Evolutionary conservation across 108 stramenopile species (phyloP), one percentile per base, ranked within the genome.

Genomic region (Ochromonas danica): DNA sequence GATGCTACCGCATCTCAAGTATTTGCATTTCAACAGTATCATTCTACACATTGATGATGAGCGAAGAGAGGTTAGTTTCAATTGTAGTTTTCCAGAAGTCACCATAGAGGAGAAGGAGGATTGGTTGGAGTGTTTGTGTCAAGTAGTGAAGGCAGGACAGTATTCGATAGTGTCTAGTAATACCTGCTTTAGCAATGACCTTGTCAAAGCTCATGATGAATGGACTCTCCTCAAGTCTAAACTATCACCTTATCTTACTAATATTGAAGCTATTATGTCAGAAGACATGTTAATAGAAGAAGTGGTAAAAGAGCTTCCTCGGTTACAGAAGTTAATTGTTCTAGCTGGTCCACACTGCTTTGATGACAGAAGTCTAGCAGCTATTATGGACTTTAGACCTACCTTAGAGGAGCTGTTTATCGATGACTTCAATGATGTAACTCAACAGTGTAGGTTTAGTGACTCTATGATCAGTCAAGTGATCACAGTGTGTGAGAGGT

Each of bases 191-290:
- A 57, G 51, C 51, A 57, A 57, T 57, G 51, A 57, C 51, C 51
- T 57, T 57, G 51, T 57, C 51, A 57, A 57, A 57, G 51, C 51
- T 57, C 51, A 57, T 57, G 51, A 57, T 57, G 51, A 57, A 57
- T 57, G 51, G 51, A 57, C 51, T 57, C 51, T 57, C 51, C 51
- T 57, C 51, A 57, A 57, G 51, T 57, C 51, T 57, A 57, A 57
- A 57, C 51, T n/a, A n/a, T n/a, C n/a, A n/a, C n/a, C n/a, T n/a
- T n/a, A n/a, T n/a, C n/a, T n/a, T n/a, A n/a, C n/a, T 57, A 57
- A 57, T 57, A 57, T 57, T 57, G 51, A 57, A 57, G 51, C 51
- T 57, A 57, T 57, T 57, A 57, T 57, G 51, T 57, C 51, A 57
- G 51, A 57, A 57, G 51, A 57, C 51, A 57, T 57, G 51, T 57